A percentile compares a stretch with the other conserved stretches of the same genome.
Evolutionary conservation across 2,329 filamentous ascomycete species (phyloP).

Genomic region (Aphanoascus verrucosus): DNA sequence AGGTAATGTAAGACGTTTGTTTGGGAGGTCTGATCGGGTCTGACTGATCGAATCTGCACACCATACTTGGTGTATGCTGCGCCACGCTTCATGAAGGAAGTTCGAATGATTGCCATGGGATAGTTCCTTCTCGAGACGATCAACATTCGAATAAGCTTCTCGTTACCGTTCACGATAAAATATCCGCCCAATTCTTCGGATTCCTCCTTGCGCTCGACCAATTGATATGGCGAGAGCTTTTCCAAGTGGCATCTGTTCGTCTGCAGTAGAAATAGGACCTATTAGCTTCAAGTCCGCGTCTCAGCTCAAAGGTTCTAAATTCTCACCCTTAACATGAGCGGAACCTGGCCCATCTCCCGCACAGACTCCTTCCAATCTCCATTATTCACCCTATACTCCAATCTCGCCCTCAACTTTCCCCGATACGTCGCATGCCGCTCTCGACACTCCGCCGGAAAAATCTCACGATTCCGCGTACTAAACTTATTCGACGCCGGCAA

Average conservation of each 20-base stretch:
- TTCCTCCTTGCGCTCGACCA: slow-evolving; percentile 85
- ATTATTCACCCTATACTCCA: slow-evolving; percentile 81
- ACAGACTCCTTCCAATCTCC: slow-evolving; percentile 72
- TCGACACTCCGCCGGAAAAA: slow-evolving; percentile 84
- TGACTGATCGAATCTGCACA: slow-evolving; percentile 81
- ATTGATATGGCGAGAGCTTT: slow-evolving; percentile 66
- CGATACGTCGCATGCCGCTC: slow-evolving; percentile 88
- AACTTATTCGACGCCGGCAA: slow-evolving; percentile 76
- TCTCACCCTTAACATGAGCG: slow-evolving; percentile 80
- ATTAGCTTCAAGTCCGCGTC: slow-evolving; percentile 10
- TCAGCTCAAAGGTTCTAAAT: slow-evolving; percentile 13
- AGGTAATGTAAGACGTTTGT: slow-evolving; percentile 96
- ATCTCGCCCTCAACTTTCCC: slow-evolving; percentile 68
- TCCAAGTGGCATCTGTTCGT: slow-evolving; percentile 87
- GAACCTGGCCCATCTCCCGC: slow-evolving; percentile 76
- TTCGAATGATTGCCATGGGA: slow-evolving; percentile 84
- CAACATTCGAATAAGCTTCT: slow-evolving; percentile 89
- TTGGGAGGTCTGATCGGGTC: slow-evolving; percentile 95
- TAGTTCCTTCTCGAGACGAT: slow-evolving; percentile 86
- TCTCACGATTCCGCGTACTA: slow-evolving; percentile 65
- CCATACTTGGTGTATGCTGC: slow-evolving; percentile 78
- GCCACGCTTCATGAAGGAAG: slow-evolving; percentile 81
- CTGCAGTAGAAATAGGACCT: slow-evolving; percentile 33
- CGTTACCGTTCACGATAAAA: slow-evolving; percentile 94
- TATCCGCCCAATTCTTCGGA: slow-evolving; percentile 93